A percentile compares a stretch with the other conserved stretches of the same genome.
Evolutionary conservation across 1,139 yeast species (phyloP).

Genomic region (Yamadazyma blattariae): DNA sequence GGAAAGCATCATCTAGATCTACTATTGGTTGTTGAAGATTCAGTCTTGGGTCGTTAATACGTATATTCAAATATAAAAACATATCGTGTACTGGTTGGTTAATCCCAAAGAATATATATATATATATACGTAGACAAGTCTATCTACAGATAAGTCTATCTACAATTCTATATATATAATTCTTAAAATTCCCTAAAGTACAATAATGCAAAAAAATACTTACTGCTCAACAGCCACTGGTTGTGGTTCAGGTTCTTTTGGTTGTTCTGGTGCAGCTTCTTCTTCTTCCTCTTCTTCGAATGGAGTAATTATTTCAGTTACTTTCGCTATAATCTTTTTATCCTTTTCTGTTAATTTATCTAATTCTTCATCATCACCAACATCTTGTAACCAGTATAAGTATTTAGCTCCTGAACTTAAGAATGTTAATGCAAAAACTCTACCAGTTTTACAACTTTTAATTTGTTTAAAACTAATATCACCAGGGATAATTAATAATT

Average conservation of each 20-base stretch:
- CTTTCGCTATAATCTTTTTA: constrained; percentile 46
- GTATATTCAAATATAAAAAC: constrained; percentile 7
- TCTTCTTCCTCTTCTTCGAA: constrained; percentile 46
- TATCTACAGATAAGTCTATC: too few species aligned
- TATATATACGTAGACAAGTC: too few species aligned
- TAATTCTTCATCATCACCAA: constrained; percentile 61
- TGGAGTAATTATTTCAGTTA: constrained; percentile 50
- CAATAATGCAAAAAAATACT: too few species aligned
- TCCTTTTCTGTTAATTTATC: constrained; percentile 67
- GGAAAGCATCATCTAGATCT: constrained; percentile 31
- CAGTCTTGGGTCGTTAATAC: constrained; percentile 14
- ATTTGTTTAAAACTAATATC: constrained; percentile 84
- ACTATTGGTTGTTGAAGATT: too few species aligned
- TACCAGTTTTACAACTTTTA: constrained; percentile 72
- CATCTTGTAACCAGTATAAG: constrained; percentile 90
- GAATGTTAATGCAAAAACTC: constrained; percentile 82
- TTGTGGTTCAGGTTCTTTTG: constrained; percentile 3
- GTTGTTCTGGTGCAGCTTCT: constrained; percentile 13
- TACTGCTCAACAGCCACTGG: constrained; percentile 8
- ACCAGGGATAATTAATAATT: constrained; percentile 84
- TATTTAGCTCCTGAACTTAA: constrained; percentile 80
- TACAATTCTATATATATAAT: too few species aligned
- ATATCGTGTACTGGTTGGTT: too few species aligned
- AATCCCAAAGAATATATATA: too few species aligned
- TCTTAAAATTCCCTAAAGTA: too few species aligned